Evolutionary conservation across 2,329 filamentous ascomycete species (phyloP).

Genomic region (Lithohypha guttulata): DNA sequence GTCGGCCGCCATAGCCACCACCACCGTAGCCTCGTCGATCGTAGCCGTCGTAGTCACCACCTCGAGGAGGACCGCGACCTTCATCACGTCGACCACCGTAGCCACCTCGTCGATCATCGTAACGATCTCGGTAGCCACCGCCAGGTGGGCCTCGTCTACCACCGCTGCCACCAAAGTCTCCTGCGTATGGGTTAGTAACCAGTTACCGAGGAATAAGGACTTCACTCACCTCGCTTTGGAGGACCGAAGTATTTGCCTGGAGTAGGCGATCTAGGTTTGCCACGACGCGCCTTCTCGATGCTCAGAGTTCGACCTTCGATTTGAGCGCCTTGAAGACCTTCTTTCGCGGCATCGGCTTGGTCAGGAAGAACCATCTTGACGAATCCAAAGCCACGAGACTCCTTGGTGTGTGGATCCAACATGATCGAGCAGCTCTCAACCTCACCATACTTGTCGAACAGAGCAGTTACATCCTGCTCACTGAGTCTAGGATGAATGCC

Average conservation of each 20-base stretch:
- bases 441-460: constrained; percentile 98
- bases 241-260: constrained; percentile 99
- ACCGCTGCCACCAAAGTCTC: constrained; percentile 36
- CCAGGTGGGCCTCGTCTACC: constrained; percentile 29
- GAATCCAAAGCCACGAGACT: constrained; percentile 97
- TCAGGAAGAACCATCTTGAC: constrained; percentile 97
- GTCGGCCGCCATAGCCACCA: constrained; percentile 38
- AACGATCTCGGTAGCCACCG: constrained; percentile 28
- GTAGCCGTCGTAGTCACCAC: constrained; percentile 32
- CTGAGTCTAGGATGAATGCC: constrained; percentile 88
- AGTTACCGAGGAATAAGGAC: background rate
- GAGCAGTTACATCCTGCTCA: constrained; percentile 80
- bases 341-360: constrained; percentile 92
- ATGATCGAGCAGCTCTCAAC: constrained; percentile 99
- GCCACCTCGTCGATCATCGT: constrained; percentile 40
- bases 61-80: constrained; percentile 31
- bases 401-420: constrained; percentile 95
- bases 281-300: constrained; percentile 97
- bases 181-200: constrained; percentile 22
- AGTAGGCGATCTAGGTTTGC: constrained; percentile 86
- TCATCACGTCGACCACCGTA: constrained; percentile 36
- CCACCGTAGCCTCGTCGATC: constrained; percentile 34
- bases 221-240: constrained; percentile 81
- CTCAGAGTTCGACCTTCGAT: constrained; percentile 92
- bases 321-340: constrained; percentile 86